phyloP scores from a whole-genome alignment of 73 alveolate genomes.

The Paramecium caudatum region DNA sequence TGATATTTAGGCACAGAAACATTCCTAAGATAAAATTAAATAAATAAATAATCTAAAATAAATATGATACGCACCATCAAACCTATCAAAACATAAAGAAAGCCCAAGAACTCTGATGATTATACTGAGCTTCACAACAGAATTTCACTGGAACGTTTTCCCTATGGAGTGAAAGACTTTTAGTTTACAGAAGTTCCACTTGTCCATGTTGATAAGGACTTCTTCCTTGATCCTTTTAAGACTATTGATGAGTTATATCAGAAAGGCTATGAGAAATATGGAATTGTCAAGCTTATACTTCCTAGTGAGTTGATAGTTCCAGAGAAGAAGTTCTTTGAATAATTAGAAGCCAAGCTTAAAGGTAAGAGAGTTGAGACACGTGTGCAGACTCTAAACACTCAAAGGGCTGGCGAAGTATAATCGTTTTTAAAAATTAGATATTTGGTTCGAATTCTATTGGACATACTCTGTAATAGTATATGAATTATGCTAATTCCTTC shows the following conservation, averaged over 20 bases:
- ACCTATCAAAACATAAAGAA: background rate
- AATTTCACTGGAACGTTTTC: conserved; percentile 49
- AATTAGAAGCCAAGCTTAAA: conserved; percentile 47
- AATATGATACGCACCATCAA: background rate
- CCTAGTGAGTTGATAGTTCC: conserved; percentile 74
- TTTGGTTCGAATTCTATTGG: conserved; percentile 24
- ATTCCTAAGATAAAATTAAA: background rate
- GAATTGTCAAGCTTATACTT: conserved; percentile 85
- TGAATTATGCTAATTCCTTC: conserved; percentile 68
- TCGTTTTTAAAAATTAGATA: conserved; percentile 32
- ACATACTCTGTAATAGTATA: conserved; percentile 63
- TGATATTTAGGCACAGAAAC: background rate
- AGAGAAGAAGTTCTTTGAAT: background rate
- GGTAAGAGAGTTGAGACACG: conserved; percentile 81
- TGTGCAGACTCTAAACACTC: conserved; percentile 72
- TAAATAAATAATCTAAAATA: background rate
- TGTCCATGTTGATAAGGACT: conserved; percentile 78
- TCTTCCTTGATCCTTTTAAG: conserved; percentile 82
- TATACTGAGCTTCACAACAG: background rate
- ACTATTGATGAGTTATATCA: conserved; percentile 80
- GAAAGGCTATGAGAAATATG: conserved; percentile 78
- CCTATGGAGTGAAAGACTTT: conserved; percentile 1
- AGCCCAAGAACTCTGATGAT: background rate
- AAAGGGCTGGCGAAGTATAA: conserved; percentile 86
- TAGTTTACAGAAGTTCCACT: conserved; percentile 61